Evolutionary conservation across 192 early-diverging fungal genomes (phyloP), one percentile per base, ranked within the genome.

Genomic region (Backusella mclennaniae): DNA sequence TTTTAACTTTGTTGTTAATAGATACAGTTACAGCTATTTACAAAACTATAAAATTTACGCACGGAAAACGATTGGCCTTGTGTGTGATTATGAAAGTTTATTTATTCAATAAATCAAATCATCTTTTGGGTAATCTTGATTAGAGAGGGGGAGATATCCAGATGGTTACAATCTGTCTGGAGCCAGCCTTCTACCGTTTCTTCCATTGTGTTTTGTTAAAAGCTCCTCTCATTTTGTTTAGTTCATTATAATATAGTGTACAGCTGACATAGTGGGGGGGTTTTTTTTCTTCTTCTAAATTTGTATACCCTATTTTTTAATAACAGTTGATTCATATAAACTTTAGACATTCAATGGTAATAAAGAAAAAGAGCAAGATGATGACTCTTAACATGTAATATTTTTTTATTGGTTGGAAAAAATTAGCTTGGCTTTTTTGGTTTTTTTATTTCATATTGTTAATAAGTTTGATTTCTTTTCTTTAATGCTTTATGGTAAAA

Each of bases 1-100:
- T 63, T 59, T 63, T 63, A 63, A 29, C 26, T 4, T 63, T 63
- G 19, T 29, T 63, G 8, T 59, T 59, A 21, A 53, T 23, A 8
- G 52, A 59, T 59, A 29, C 29, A 63, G 21, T 63, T 63, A 63
- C 53, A 63, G 26, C 23, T 29, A 53, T 53, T n/a, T 53, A 53
- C 49, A 53, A 53, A 53, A 53, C 17, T 6, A 63, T 12, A 63
- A 63, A 63, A 63, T 19, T 23, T 59, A 59, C 56, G 56, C 56
- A 63, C 56, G 23, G 23, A 63, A 49, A 26, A 63, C 56, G 14
- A 63, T 63, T 63, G 56, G 56, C 29, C 56, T 63, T 29, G 56
- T 63, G 56, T 63, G 3, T 63, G 56, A 63, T 63, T 63, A 63
- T 63, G 56, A 63, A 63, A 63, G 12, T 63, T 29, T 63, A 63